Evolutionary conservation across 1,284 basidiomycete species (phyloP).

Genomic region (Anthracocystis walkeri): DNA sequence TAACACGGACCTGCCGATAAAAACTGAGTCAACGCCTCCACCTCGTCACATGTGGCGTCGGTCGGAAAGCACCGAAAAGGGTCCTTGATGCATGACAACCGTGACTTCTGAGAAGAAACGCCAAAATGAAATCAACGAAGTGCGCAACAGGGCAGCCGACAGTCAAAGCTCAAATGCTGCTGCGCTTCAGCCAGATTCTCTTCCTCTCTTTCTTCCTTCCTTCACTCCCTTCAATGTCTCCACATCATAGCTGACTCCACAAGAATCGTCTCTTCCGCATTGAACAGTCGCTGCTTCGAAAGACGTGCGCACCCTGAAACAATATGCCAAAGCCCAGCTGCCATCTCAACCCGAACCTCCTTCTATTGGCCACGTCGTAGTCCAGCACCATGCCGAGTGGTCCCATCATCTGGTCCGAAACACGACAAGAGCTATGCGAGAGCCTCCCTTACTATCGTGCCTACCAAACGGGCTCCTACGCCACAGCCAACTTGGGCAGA

Average conservation of each 20-base stretch:
- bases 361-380: background rate
- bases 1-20: conserved; percentile 15
- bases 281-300: background rate
- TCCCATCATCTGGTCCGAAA: conserved; percentile 47
- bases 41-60: conserved; percentile 1
- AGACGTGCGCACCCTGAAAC: background rate
- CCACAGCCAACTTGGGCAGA: conserved; percentile 10
- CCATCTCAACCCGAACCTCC: background rate
- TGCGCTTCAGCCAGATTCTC: too few relatives aligned
- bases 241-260: too few relatives aligned
- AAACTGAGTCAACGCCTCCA: conserved; percentile 2
- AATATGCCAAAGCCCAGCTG: background rate
- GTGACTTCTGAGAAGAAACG: too few relatives aligned
- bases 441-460: conserved; percentile 55
- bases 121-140: too few relatives aligned
- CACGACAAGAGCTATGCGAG: conserved; percentile 57
- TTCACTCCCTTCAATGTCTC: too few relatives aligned
- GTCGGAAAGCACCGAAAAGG: too few relatives aligned
- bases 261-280: background rate
- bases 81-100: too few relatives aligned
- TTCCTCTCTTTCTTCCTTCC: too few relatives aligned
- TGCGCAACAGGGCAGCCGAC: too few relatives aligned
- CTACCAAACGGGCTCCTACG: conserved; percentile 53
- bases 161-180: too few relatives aligned
- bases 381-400: conserved; percentile 18